Conservation (phyloP, 2,329 filamentous ascomycete genomes). For the Dothidotthia symphoricarpi region DNA sequence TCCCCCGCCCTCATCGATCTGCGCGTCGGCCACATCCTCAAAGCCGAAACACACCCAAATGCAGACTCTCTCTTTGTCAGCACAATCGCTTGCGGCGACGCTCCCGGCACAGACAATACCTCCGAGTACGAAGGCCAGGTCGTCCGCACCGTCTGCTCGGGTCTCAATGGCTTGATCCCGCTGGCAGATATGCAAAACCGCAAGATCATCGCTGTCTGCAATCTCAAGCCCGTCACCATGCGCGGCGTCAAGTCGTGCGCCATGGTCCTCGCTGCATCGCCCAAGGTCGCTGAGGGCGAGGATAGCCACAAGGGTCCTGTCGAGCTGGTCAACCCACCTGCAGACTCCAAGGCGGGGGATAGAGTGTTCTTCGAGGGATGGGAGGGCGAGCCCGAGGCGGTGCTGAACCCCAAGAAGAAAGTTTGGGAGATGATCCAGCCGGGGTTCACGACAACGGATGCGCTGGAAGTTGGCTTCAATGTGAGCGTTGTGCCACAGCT, state of each 20-base stretch:
- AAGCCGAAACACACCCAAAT: constrained; percentile 92
- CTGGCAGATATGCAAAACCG: constrained; percentile 95
- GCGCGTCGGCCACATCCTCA: constrained; percentile 94
- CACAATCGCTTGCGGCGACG: constrained; percentile 91
- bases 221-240: constrained; percentile 99
- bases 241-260: constrained; percentile 76
- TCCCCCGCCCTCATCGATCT: constrained; percentile 89
- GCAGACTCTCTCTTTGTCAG: constrained; percentile 94
- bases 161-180: constrained; percentile 87
- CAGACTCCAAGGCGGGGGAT: constrained; percentile 76
- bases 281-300: constrained; percentile 76
- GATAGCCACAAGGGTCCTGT: constrained; percentile 84
- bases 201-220: constrained; percentile 93
- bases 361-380: constrained; percentile 92
- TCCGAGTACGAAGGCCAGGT: constrained; percentile 87
- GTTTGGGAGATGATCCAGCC: constrained; percentile 96
- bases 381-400: constrained; percentile 86
- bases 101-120: constrained; percentile 81
- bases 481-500: constrained; percentile 72
- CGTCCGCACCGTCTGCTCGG: constrained; percentile 94
- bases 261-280: constrained; percentile 95
- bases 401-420: constrained; percentile 99
- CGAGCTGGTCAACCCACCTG: constrained; percentile 84
- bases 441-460: constrained; percentile 85
- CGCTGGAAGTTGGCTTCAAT: constrained; percentile 82